A percentile compares a stretch with the other conserved stretches of the same genome.
phyloP scores from a whole-genome alignment of 2,329 filamentous ascomycete species.

The Trichophyton equinum region DNA sequence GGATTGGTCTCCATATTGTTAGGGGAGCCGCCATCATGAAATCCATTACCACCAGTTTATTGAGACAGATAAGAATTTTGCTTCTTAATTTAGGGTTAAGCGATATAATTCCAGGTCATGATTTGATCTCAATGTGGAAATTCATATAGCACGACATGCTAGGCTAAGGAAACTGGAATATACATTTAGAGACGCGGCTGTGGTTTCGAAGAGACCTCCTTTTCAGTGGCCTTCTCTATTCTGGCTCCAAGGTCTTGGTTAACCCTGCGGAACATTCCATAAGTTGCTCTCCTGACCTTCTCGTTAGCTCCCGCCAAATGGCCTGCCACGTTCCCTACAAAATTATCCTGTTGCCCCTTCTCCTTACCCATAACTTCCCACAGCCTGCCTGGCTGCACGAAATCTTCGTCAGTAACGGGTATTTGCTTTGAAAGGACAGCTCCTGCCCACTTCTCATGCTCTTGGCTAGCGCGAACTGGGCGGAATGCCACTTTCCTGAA shows the following conservation, averaged over 20 bases:
- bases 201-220: conserved; percentile 6
- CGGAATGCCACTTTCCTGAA: conserved; percentile 28
- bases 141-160: no score
- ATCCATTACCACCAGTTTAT: no score
- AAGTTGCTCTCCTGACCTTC: conserved; percentile 46
- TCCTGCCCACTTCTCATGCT: conserved; percentile 35
- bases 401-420: conserved; percentile 35
- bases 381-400: conserved; percentile 32
- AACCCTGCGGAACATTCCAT: conserved; percentile 50
- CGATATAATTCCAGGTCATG: no score
- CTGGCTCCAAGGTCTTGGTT: conserved; percentile 41
- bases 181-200: conserved; percentile 5
- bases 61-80: no score
- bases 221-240: conserved; percentile 44
- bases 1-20: no score
- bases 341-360: conserved; percentile 49
- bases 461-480: conserved; percentile 30
- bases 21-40: no score
- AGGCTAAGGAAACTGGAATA: background rate
- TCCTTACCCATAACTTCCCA: conserved; percentile 34
- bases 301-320: conserved; percentile 44
- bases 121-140: no score
- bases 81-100: no score
- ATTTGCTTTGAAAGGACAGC: conserved; percentile 28
- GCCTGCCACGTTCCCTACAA: conserved; percentile 46